Base-by-base conservation (phyloP, 2,329 filamentous ascomycete species). In the Aspergillus sp. region DNA sequence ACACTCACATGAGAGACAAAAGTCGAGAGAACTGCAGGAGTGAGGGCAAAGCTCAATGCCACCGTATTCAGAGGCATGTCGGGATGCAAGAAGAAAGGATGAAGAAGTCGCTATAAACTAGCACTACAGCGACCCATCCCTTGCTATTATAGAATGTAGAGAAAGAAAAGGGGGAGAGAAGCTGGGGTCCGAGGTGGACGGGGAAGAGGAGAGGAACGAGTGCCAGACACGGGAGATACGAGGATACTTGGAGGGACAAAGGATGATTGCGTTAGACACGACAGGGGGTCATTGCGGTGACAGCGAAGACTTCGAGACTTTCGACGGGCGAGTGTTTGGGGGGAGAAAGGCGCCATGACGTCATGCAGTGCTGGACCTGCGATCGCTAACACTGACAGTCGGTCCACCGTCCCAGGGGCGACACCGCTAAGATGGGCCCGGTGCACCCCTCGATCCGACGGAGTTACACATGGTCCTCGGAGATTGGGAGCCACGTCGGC, bases 1-100 rank as follows among this genome's bases (percentile, higher is more conserved):
- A 24, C 45, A 79, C 87, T 68, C 83, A 93, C 91, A 82, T 98
- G 95, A 59, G 88, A 89, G 68, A 98, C 82, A 63, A 94, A 88
- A 14, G 94, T 97, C 65, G 90, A 88, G 57, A 98, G 84, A 51
- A 96, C 90, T 3, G 90, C 92, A 12, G 95, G 94, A 63, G 92
- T 92, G 56, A 97, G 89, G 53, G 92, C 92, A 65, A 91, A 84
- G 58, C 88, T 87, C 61, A 98, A 89, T 14, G 90, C 87, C 45
- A 94, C 84, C 18, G 92, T 96, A 77, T 91, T 93, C 69, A 95
- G 85, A 59, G 83, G 80, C 85, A 87, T 87, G 36, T 52, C 65
- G 54, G 22, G 39, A n/a, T 12, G 26, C 12, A 42, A 29, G n/a
- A 54, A 18, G 14, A 42, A 20, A 26, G 32, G 36, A 54, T 14